These are phyloP conservation scores for Eucalyptus victrix DNA, from an alignment of 345 rosid species.

Conservation along the genomic window DNA sequence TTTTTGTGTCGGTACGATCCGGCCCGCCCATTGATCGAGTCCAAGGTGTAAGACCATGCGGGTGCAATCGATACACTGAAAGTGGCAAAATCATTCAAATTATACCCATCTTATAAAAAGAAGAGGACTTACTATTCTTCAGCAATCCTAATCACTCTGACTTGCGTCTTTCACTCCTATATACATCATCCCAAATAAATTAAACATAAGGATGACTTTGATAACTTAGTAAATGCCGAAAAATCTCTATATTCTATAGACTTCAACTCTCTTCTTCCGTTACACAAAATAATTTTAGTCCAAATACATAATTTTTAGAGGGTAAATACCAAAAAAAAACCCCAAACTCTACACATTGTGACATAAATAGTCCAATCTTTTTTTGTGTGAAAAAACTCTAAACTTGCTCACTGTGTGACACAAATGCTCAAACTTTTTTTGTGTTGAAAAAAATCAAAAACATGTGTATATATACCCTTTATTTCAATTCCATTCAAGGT, in stretches of 20 bases:
- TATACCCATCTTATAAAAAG: background rate
- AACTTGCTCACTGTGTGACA: too few species aligned
- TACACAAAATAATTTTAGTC: background rate
- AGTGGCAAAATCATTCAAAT: background rate
- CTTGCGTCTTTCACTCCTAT: background rate
- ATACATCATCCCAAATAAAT: background rate
- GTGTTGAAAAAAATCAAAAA: too few species aligned
- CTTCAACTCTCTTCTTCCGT: background rate
- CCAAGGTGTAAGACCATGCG: background rate
- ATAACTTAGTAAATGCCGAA: background rate
- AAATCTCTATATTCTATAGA: background rate
- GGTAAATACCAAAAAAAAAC: too few species aligned
- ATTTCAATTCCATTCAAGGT: too few species aligned
- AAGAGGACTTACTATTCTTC: background rate
- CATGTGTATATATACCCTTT: too few species aligned
- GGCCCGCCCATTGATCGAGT: background rate
- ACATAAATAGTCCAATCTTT: too few species aligned
- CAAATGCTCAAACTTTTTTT: too few species aligned
- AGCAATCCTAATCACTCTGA: background rate
- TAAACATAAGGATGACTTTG: background rate
- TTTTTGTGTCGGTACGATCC: background rate
- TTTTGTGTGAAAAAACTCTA: too few species aligned
- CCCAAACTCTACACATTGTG: too few species aligned
- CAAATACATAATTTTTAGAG: background rate
- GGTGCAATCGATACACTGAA: background rate